These are phyloP conservation scores for Stephanocyclus meneghinianus DNA, from an alignment of 352 stramenopile species.

Conservation along the genomic window DNA sequence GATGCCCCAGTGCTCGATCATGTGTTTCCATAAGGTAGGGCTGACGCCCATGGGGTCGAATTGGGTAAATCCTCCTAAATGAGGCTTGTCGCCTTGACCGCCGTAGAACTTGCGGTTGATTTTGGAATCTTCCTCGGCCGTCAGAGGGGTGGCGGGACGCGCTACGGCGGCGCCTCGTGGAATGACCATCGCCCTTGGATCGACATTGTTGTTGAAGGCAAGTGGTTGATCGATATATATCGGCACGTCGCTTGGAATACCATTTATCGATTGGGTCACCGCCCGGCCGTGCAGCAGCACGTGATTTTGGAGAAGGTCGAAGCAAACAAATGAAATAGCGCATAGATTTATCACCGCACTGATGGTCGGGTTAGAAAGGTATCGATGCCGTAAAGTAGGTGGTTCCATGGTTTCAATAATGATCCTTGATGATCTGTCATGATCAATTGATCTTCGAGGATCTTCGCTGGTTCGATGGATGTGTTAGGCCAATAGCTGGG, in stretches of 20 bases:
- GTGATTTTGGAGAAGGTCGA: conserved; percentile 18
- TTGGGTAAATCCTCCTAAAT: conserved; percentile 67
- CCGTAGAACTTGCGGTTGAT: conserved; percentile 65
- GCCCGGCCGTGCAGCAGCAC: conserved; percentile 7
- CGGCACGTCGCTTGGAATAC: background rate
- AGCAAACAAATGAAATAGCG: conserved; percentile 6
- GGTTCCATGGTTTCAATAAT: too few relatives aligned
- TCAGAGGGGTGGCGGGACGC: background rate
- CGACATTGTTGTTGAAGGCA: background rate
- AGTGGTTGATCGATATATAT: background rate
- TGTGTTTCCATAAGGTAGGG: conserved; percentile 69
- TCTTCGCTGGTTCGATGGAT: too few relatives aligned
- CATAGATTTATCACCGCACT: conserved; percentile 4
- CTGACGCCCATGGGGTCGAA: conserved; percentile 65
- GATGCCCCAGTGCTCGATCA: conserved; percentile 74
- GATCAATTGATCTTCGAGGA: too few relatives aligned
- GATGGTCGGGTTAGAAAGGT: background rate
- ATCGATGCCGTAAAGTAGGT: too few relatives aligned
- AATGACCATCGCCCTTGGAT: conserved; percentile 2
- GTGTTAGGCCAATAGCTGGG: too few relatives aligned
- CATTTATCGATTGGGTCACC: background rate
- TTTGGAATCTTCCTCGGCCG: conserved; percentile 30
- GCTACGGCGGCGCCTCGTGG: conserved; percentile 4
- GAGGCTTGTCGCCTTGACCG: conserved; percentile 70
- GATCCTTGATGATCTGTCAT: too few relatives aligned